phyloP scores from a whole-genome alignment of 352 stramenopile species.

The Globisporangium rhizosaccharum region DNA sequence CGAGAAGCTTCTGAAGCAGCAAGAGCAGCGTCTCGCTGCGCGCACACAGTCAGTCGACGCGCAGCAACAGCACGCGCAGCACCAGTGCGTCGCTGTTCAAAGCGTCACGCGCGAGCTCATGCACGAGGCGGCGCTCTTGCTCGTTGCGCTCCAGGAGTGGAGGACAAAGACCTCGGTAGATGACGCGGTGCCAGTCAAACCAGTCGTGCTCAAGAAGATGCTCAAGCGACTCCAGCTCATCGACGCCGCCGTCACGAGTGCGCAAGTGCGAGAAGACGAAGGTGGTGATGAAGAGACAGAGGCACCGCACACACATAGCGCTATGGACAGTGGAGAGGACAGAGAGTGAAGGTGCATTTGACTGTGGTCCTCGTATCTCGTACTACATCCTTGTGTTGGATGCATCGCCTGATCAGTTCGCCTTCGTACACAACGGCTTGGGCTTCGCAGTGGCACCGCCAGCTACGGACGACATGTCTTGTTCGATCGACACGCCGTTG shows the following conservation, averaged over 20 bases:
- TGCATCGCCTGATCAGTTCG: too few relatives aligned
- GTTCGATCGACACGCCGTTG: too few relatives aligned
- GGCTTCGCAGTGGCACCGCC: too few relatives aligned
- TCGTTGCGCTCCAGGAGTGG: conserved; percentile 48
- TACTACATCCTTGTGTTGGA: too few relatives aligned
- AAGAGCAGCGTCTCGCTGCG: conserved; percentile 27
- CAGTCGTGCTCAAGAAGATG: conserved; percentile 38
- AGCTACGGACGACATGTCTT: too few relatives aligned
- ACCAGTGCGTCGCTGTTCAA: conserved; percentile 15
- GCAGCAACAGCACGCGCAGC: conserved; percentile 15
- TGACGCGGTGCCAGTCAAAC: conserved; percentile 26
- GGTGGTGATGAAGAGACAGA: too few relatives aligned
- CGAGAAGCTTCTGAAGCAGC: conserved; percentile 55
- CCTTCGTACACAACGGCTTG: too few relatives aligned
- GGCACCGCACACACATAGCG: too few relatives aligned
- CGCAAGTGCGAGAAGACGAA: neutral
- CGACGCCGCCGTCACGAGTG: conserved; percentile 11
- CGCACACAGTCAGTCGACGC: conserved; percentile 12
- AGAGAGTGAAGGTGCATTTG: too few relatives aligned
- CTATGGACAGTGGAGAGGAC: too few relatives aligned
- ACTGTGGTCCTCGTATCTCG: too few relatives aligned
- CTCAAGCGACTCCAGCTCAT: conserved; percentile 37
- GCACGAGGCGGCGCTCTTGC: conserved; percentile 40
- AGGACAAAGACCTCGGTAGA: conserved; percentile 10
- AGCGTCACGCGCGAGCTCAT: conserved; percentile 26